Evolutionary conservation across 2,329 filamentous ascomycete genomes (phyloP).

Genomic region (Cytospora mali): DNA sequence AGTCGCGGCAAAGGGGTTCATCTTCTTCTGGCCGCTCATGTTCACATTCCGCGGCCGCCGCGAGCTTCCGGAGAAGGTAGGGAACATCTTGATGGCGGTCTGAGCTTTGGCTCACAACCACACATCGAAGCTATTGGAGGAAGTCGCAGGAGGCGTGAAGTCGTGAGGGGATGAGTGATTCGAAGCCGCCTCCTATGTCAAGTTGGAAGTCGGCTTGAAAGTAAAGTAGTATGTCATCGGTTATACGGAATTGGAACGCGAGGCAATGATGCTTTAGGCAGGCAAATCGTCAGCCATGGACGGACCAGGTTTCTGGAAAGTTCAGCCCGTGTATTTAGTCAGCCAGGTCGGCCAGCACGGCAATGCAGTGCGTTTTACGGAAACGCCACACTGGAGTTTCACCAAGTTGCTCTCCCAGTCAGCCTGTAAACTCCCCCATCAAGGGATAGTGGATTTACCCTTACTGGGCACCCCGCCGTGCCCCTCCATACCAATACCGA

Average conservation of each 20-base stretch:
- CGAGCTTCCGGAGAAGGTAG: constrained; percentile 86
- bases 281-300: constrained; percentile 1
- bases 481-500: constrained; percentile 9
- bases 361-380: background rate
- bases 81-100: constrained; percentile 67
- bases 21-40: constrained; percentile 75
- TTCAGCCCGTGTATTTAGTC: constrained; percentile 29
- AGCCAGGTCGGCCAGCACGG: constrained; percentile 18
- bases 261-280: constrained; percentile 1
- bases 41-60: constrained; percentile 90
- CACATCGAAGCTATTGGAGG: constrained; percentile 9
- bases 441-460: background rate
- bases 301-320: constrained; percentile 31
- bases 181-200: background rate
- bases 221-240: background rate
- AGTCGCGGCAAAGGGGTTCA: constrained; percentile 75
- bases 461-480: constrained; percentile 3
- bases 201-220: background rate
- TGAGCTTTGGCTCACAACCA: constrained; percentile 4
- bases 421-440: no score
- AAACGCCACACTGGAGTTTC: no score
- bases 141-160: background rate
- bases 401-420: no score
- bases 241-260: background rate
- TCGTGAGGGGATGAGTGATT: background rate